A percentile compares a stretch with the other conserved stretches of the same genome.
Conservation (phyloP, 176 grass and related monocot genomes). For the Eleusine indica region DNA sequence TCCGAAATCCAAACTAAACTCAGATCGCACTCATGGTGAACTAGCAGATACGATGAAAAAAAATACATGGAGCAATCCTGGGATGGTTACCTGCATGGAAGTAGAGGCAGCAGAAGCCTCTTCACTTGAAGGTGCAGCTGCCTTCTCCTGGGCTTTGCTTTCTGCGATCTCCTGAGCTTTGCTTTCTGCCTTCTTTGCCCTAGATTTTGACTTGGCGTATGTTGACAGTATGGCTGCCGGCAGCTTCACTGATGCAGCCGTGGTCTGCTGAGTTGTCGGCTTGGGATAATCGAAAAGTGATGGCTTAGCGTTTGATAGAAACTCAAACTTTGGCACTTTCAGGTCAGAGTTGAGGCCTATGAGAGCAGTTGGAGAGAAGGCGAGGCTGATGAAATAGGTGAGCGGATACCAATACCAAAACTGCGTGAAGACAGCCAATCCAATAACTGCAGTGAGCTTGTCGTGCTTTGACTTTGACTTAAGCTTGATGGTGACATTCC, state of each 20-base stretch:
- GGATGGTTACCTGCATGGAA: constrained; percentile 65
- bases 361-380: constrained; percentile 80
- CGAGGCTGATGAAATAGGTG: constrained; percentile 77
- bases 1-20: not conserved
- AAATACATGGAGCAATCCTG: not conserved
- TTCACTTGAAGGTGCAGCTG: constrained; percentile 28
- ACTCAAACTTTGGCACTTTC: constrained; percentile 89
- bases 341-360: constrained; percentile 84
- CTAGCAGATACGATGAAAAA: not conserved
- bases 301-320: constrained; percentile 71
- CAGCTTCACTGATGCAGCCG: constrained; percentile 55
- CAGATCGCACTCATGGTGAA: not conserved
- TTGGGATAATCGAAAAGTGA: constrained; percentile 78
- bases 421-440: constrained; percentile 85
- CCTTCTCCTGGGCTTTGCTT: not conserved
- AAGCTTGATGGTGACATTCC: constrained; percentile 80
- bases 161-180: constrained; percentile 61
- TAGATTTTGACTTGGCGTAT: constrained; percentile 75
- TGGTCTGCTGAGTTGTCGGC: constrained; percentile 54
- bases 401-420: constrained; percentile 98
- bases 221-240: constrained; percentile 74
- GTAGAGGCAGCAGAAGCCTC: constrained; percentile 34
- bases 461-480: constrained; percentile 78
- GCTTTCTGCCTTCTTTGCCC: constrained; percentile 71
- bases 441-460: constrained; percentile 74